These are phyloP conservation scores for Penicillium sp. DNA, from an alignment of 2,329 filamentous ascomycete genomes.

Conservation along the genomic window DNA sequence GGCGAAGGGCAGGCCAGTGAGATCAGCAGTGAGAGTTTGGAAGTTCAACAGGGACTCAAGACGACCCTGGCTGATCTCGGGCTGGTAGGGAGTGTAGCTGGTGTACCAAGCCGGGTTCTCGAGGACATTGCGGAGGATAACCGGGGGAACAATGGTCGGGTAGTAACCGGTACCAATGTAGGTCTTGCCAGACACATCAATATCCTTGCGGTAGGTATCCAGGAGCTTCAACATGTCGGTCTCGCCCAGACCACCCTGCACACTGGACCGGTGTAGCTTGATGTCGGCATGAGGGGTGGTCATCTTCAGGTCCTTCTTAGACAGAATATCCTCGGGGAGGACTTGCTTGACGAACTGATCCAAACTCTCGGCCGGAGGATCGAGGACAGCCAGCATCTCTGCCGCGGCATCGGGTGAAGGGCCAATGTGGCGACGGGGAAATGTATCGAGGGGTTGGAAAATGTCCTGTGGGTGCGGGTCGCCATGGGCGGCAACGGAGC, in stretches of 20 bases:
- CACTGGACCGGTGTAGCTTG: constrained; percentile 41
- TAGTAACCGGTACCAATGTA: constrained; percentile 90
- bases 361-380: constrained; percentile 70
- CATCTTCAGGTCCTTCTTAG: constrained; percentile 63
- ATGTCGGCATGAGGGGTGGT: constrained; percentile 47
- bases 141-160: constrained; percentile 78
- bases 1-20: constrained; percentile 82
- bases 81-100: constrained; percentile 95
- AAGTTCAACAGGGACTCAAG: constrained; percentile 92
- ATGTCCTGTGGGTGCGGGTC: constrained; percentile 40
- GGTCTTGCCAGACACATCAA: constrained; percentile 60
- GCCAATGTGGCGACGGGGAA: constrained; percentile 83
- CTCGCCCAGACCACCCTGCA: constrained; percentile 49
- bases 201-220: constrained; percentile 52
- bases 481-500: constrained; percentile 85
- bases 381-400: constrained; percentile 77
- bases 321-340: constrained; percentile 76
- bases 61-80: constrained; percentile 93
- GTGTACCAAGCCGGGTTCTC: constrained; percentile 98
- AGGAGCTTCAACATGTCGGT: constrained; percentile 44
- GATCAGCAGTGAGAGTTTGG: constrained; percentile 86
- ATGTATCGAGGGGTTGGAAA: constrained; percentile 58
- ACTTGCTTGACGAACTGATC: constrained; percentile 86
- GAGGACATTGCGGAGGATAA: constrained; percentile 89
- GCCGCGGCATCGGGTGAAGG: constrained; percentile 69